Base-by-base conservation (phyloP, 2,329 filamentous ascomycete genomes). In the Sporothrix brunneoviolacea region DNA sequence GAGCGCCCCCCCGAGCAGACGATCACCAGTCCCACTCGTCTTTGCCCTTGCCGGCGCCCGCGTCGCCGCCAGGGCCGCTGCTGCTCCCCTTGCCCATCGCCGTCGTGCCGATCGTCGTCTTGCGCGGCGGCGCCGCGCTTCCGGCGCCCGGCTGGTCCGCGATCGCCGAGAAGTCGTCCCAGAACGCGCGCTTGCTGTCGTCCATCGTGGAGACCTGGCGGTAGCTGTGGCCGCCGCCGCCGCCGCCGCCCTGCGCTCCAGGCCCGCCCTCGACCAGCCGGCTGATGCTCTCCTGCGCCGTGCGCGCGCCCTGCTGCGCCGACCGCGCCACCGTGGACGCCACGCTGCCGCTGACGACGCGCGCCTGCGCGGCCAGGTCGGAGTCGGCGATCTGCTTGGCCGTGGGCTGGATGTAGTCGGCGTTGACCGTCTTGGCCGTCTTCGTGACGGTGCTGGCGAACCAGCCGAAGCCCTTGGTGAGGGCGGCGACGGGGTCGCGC, bases 381-480 rank as follows among this genome's bases (percentile, higher is more conserved):
- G 84, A 83, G 64, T 94, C 85, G 21, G 86, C 85, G 57, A 96
- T 71, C 87, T 90, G 87, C 63, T 88, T 86, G 55, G 93, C 89
- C 24, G 90, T 93, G 9, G 93, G 93, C 69, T 95, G 90, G 48
- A 98, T 88, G 70, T 89, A 96, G 30, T 85, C 82, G 58, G 93
- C 86, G 65, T 96, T 95, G 21, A 96, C 85, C 15, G 82, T 88
- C 74, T 95, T 94, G 33, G 91, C 93, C 57, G 88, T 87, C 75
- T 93, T 95, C 22, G 83, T 83, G 37, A 97, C 89, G 12, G 88
- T 90, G 30, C 82, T 86, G 16, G 89, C 80, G 62, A 97, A 89
- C 90, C 93, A 97, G 8, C 91, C 91, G 61, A 97, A 94, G 0
- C 91, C 88, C 69, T 95, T 96, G 24, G 83, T 89, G 59, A 98